Evolutionary conservation across 2,329 filamentous ascomycete genomes (phyloP).

Genomic region (Bipolaris bicolor): DNA sequence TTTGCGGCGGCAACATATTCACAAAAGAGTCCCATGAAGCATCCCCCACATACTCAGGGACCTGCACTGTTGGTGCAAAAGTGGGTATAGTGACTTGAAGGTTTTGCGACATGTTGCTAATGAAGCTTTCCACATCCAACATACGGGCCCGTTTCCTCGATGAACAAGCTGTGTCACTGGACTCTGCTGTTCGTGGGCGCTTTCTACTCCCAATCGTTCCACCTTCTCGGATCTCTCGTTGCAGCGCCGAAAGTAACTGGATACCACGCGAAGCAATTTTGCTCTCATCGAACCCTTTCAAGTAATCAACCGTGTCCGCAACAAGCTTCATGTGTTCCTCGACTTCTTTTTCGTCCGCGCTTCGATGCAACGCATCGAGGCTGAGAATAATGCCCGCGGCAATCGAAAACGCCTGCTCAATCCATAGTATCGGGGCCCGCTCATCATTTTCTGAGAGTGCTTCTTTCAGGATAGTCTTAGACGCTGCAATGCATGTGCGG

Average conservation of each 20-base stretch:
- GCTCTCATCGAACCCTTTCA: constrained; percentile 18
- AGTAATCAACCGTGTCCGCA: constrained; percentile 13
- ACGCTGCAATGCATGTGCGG: constrained; percentile 49
- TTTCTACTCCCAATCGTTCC: constrained; percentile 4
- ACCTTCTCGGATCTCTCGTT: constrained; percentile 14
- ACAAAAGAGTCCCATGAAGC: constrained; percentile 10
- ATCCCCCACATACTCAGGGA: neutral
- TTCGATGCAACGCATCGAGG: constrained; percentile 48
- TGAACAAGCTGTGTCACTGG: neutral
- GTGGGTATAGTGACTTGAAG: constrained; percentile 10
- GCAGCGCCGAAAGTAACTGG: constrained; percentile 15
- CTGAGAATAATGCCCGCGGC: constrained; percentile 50
- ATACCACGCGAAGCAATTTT: constrained; percentile 23
- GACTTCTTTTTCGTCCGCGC: constrained; percentile 14
- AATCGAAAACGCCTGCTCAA: constrained; percentile 52
- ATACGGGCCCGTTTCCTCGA: constrained; percentile 10
- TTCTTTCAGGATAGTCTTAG: constrained; percentile 50
- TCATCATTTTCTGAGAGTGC: constrained; percentile 40
- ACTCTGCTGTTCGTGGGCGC: constrained; percentile 5
- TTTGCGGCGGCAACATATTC: constrained; percentile 15
- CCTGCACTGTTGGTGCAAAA: neutral
- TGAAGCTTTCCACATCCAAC: constrained; percentile 13
- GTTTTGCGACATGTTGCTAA: constrained; percentile 16
- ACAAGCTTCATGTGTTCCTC: constrained; percentile 15
- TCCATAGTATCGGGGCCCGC: constrained; percentile 48